Base-by-base conservation (phyloP, 768 basidiomycete species). In the Kwoniella dendrophila region DNA sequence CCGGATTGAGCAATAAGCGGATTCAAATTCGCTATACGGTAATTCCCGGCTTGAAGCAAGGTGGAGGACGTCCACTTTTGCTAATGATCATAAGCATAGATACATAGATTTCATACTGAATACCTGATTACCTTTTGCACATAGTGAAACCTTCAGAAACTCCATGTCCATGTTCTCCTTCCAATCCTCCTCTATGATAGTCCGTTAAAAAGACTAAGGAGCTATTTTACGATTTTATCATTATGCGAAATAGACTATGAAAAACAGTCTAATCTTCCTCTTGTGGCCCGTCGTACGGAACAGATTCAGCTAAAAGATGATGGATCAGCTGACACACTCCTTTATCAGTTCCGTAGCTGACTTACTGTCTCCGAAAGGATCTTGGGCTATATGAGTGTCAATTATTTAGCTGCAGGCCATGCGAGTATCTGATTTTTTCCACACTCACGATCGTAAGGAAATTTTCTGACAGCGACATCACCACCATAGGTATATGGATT, bases 381-480 rank as follows among this genome's bases (percentile, higher is more conserved):
- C 49, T 51, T 62, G 56, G 24, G 64, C 61, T 62, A 40, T 18
- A 30, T 11, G 20, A 54, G 8, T 34, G 40, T 33, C 18, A 32
- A 26, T 2, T 2, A 55, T 14, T 41, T 38, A 32, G 47, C n/a
- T 22, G 32, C 20, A 60, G 27, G n/a, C n/a, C n/a, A n/a, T n/a
- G n/a, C n/a, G n/a, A n/a, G n/a, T n/a, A n/a, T n/a, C n/a, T n/a
- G n/a, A n/a, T n/a, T n/a, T n/a, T n/a, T n/a, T 24, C 33, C 22
- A 3, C 2, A 60, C 64, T 62, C 40, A 61, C 59, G 68, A 50
- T 71, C 70, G 41, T 71, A 71, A 20, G 70, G 70, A 64, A 68
- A 71, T 61, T 71, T 71, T 34, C 70, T 48, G 16, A 66, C 56
- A 20, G 63, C 66, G 16, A 71, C 62, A 50, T 71, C 70, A 22